Evolutionary conservation across 495 filamentous ascomycete species (phyloP), one percentile per base, ranked within the genome.

Genomic region (Talaromyces trachyspermus): DNA sequence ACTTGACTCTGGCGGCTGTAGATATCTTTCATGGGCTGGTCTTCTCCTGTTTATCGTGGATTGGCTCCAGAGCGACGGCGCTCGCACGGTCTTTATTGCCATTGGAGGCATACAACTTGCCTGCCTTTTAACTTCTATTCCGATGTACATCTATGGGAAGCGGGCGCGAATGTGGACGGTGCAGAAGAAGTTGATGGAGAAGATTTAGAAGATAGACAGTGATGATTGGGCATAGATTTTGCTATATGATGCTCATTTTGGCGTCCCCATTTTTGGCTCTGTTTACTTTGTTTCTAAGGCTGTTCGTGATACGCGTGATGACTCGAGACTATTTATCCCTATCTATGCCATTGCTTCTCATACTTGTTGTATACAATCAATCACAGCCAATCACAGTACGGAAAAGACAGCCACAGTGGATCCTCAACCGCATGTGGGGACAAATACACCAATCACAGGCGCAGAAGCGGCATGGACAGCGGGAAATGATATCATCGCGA

Each of bases 101-200:
- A 75, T 95, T 29, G 91, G 90, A n/a, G 76, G 86, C 25, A 90
- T 95, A 19, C 90, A 96, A 65, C 61, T 96, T 7, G 82, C 80
- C 32, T 75, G 80, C 48, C 64, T 95, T 49, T 49, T 85, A 10
- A 81, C 76, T 49, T 84, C 89, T 5, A 87, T 95, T 43, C 92
- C 92, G 2, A 87, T 98, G 85, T 98, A 95, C 60, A 88, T 98
- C 25, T 96, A 82, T 52, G 92, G 92, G 36, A 96, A 98, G 73
- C 74, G 90, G 40, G 80, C 86, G 25, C 75, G 92, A n/a, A 95
- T 95, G 89, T 95, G 91, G 90, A 96, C 92, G 0, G 87, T 89
- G 22, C 71, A 89, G 39, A 86, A 77, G 75, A 88, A 84, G 51
- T 66, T 95, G 47, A 91, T 95, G 88, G 89, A 95, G 70, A 85